Conservation (phyloP, 2,329 filamentous ascomycete genomes). For the Chaetomiaceae sp. region DNA sequence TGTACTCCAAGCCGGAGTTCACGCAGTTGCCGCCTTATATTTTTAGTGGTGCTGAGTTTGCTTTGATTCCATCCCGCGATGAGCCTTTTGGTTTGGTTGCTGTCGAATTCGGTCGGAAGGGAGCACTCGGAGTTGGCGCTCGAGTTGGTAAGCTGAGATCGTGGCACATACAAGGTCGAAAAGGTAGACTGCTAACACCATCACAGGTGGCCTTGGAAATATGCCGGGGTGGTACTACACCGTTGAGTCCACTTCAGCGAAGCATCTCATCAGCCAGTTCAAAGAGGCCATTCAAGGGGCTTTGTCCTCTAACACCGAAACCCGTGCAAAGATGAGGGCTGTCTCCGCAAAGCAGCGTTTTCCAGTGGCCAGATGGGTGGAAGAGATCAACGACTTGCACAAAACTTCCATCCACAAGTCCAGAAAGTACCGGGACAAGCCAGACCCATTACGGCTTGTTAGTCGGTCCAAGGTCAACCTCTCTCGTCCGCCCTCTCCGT, state of each 20-base stretch:
- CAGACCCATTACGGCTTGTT: slow-evolving; percentile 9
- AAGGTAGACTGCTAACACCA: neutral
- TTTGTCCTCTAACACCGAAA: slow-evolving; percentile 50
- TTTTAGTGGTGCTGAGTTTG: slow-evolving; percentile 65
- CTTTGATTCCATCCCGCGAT: slow-evolving; percentile 62
- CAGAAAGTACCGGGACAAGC: slow-evolving; percentile 28
- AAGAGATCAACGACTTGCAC: slow-evolving; percentile 59
- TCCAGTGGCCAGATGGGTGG: slow-evolving; percentile 63
- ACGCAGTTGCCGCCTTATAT: slow-evolving; percentile 60
- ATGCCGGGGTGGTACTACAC: slow-evolving; percentile 70
- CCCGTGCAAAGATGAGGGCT: slow-evolving; percentile 59
- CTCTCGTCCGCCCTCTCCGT: slow-evolving; percentile 12
- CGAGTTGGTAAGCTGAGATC: slow-evolving; percentile 42
- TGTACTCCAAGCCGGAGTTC: slow-evolving; percentile 63
- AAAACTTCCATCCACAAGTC: slow-evolving; percentile 51
- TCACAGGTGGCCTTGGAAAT: slow-evolving; percentile 52
- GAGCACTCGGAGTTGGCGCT: slow-evolving; percentile 61
- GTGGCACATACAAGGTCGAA: neutral
- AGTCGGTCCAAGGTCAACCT: slow-evolving; percentile 6
- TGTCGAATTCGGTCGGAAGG: slow-evolving; percentile 64
- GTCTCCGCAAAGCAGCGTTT: slow-evolving; percentile 61
- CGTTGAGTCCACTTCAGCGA: slow-evolving; percentile 58
- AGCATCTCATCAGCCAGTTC: slow-evolving; percentile 61
- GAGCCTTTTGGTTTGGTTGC: slow-evolving; percentile 65
- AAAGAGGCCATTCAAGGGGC: slow-evolving; percentile 58